A percentile compares a stretch with the other conserved stretches of the same genome.
Evolutionary conservation across 768 basidiomycete species (phyloP).

Genomic region (Boletus sp.): DNA sequence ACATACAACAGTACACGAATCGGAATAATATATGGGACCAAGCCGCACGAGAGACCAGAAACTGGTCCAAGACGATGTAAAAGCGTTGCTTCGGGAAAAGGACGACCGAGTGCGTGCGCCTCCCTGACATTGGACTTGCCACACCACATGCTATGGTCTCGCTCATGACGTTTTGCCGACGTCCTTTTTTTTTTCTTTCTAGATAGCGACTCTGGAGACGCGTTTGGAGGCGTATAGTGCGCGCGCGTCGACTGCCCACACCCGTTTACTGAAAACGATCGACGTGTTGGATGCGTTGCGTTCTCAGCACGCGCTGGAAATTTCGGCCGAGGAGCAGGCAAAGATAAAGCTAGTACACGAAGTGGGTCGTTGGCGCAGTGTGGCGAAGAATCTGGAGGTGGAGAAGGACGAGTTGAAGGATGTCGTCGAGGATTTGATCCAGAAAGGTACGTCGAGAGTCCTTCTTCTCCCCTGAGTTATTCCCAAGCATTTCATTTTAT

Average conservation of each 20-base stretch:
- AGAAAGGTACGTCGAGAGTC: constrained; percentile 48
- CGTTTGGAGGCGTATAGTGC: constrained; percentile 37
- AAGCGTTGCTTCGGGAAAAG: constrained; percentile 19
- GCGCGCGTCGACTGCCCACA: constrained; percentile 41
- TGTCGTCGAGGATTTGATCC: constrained; percentile 48
- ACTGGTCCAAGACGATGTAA: constrained; percentile 18
- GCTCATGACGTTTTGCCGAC: neutral
- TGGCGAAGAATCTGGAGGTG: constrained; percentile 36
- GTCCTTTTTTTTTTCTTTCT: neutral
- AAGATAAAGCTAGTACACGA: constrained; percentile 37
- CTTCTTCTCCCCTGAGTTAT: neutral
- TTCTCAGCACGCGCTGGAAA: constrained; percentile 38
- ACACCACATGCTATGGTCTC: too few species aligned
- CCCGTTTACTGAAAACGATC: constrained; percentile 46
- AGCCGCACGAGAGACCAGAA: constrained; percentile 17
- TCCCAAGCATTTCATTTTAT: neutral
- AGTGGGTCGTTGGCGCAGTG: constrained; percentile 33
- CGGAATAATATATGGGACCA: constrained; percentile 24
- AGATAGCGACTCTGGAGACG: constrained; percentile 31
- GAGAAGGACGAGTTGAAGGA: constrained; percentile 55
- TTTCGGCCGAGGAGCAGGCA: constrained; percentile 32
- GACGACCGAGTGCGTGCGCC: constrained; percentile 25
- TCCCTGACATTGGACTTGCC: neutral
- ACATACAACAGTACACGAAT: constrained; percentile 1
- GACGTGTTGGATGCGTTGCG: constrained; percentile 48